Evolutionary conservation across 2,329 filamentous ascomycete species (phyloP).

Genomic region (Ascochyta pisi): DNA sequence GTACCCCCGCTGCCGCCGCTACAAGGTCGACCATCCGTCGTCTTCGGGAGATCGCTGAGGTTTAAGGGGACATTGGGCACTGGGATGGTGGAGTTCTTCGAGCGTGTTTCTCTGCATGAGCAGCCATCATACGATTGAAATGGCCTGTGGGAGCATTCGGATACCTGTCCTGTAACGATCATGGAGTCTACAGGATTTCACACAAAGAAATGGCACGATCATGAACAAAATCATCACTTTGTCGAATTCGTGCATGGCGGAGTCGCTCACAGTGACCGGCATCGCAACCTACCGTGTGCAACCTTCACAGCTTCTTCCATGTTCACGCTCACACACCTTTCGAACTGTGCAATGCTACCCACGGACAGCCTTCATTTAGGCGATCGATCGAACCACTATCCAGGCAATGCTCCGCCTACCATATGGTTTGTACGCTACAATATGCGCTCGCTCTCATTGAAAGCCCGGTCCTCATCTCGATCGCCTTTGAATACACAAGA

Average conservation of each 20-base stretch:
- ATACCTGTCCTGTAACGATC: constrained; percentile 46
- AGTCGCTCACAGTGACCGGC: constrained; percentile 20
- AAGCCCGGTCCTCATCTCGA: too few species aligned
- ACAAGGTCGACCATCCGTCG: constrained; percentile 96
- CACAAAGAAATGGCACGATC: constrained; percentile 47
- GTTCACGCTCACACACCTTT: too few species aligned
- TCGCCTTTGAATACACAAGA: too few species aligned
- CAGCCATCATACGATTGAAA: constrained; percentile 38
- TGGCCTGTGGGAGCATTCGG: constrained; percentile 40
- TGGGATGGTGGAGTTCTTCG: constrained; percentile 45
- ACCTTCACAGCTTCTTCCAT: too few species aligned
- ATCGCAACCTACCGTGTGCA: not conserved
- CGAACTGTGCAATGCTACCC: too few species aligned
- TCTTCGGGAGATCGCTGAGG: constrained; percentile 96
- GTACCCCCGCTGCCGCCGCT: constrained; percentile 89
- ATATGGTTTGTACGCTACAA: too few species aligned
- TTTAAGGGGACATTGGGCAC: constrained; percentile 62
- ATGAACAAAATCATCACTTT: constrained; percentile 30
- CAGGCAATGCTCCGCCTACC: too few species aligned
- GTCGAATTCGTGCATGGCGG: not conserved
- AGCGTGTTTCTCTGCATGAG: constrained; percentile 45
- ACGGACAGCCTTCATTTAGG: too few species aligned
- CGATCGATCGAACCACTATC: too few species aligned
- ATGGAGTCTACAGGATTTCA: constrained; percentile 45
- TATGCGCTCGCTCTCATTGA: too few species aligned